phyloP scores from a whole-genome alignment of 2,329 filamentous ascomycete species.

The Amphichorda felina region DNA sequence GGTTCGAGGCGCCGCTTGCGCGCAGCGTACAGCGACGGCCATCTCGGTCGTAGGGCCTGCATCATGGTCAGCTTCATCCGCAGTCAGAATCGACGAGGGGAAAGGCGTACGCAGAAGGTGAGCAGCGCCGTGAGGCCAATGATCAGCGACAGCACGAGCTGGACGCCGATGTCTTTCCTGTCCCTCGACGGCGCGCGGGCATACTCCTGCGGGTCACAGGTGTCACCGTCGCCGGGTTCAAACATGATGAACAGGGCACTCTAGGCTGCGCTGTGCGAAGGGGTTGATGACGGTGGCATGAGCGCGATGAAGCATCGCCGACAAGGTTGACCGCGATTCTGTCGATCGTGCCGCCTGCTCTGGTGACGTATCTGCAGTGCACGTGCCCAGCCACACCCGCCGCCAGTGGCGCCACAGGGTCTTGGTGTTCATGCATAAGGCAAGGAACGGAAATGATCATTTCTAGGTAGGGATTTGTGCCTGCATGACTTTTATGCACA shows the following conservation, averaged over 20 bases:
- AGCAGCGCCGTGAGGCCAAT: slow-evolving; percentile 63
- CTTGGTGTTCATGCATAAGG: no score
- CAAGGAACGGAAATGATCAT: no score
- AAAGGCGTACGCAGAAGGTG: slow-evolving; percentile 55
- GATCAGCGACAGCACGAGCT: slow-evolving; percentile 60
- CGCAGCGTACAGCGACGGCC: slow-evolving; percentile 83
- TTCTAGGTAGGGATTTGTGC: no score
- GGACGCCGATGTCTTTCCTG: slow-evolving; percentile 40
- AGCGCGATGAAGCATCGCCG: neutral
- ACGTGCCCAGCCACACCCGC: no score
- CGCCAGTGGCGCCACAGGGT: no score
- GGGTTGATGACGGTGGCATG: neutral
- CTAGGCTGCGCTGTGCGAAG: neutral
- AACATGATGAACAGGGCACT: neutral
- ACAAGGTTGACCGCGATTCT: no score
- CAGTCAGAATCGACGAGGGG: neutral
- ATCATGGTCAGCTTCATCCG: neutral
- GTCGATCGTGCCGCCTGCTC: no score
- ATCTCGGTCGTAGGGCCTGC: slow-evolving; percentile 77
- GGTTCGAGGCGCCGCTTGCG: slow-evolving; percentile 63
- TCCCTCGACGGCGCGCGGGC: slow-evolving; percentile 12
- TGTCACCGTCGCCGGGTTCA: slow-evolving; percentile 6
- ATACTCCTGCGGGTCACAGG: slow-evolving; percentile 11
- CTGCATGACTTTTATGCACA: no score
- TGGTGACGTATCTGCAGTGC: no score